A percentile compares a stretch with the other conserved stretches of the same genome.
phyloP scores from a whole-genome alignment of 352 stramenopile species.

The Thalassiosira livingstoniorum region DNA sequence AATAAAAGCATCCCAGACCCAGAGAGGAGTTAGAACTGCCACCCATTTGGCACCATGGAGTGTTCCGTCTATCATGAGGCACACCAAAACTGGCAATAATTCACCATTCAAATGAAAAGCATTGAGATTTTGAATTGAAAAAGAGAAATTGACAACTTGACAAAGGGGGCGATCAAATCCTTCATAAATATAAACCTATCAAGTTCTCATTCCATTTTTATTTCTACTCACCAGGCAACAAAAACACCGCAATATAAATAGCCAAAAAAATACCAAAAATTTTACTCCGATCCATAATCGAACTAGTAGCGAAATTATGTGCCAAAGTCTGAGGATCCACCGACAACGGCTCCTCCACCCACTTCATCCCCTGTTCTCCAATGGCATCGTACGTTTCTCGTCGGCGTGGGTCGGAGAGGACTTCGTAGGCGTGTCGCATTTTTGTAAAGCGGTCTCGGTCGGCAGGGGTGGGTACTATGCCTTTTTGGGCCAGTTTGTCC shows the following conservation, averaged over 20 bases:
- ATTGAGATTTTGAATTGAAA: too few relatives aligned
- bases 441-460: conserved; percentile 76
- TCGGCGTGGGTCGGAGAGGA: conserved; percentile 78
- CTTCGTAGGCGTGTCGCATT: conserved; percentile 86
- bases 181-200: too few relatives aligned
- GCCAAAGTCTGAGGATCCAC: conserved; percentile 84
- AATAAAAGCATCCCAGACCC: conserved; percentile 81
- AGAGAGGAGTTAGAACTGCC: conserved; percentile 77
- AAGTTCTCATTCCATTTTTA: too few relatives aligned
- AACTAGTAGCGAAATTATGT: conserved; percentile 82
- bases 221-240: too few relatives aligned
- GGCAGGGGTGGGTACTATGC: conserved; percentile 64
- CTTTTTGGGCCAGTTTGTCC: conserved; percentile 86
- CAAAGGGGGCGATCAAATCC: too few relatives aligned
- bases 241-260: conserved; percentile 70
- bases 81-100: conserved; percentile 83
- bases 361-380: conserved; percentile 82
- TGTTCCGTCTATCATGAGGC: conserved; percentile 76
- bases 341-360: conserved; percentile 82
- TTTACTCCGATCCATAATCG: conserved; percentile 79
- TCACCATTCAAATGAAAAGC: too few relatives aligned
- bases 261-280: conserved; percentile 86
- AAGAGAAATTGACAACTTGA: too few relatives aligned
- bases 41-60: conserved; percentile 74
- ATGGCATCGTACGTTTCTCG: conserved; percentile 85